Base-by-base conservation (phyloP, 1,139 yeast genomes). In the Insectozyma bohioensis region DNA sequence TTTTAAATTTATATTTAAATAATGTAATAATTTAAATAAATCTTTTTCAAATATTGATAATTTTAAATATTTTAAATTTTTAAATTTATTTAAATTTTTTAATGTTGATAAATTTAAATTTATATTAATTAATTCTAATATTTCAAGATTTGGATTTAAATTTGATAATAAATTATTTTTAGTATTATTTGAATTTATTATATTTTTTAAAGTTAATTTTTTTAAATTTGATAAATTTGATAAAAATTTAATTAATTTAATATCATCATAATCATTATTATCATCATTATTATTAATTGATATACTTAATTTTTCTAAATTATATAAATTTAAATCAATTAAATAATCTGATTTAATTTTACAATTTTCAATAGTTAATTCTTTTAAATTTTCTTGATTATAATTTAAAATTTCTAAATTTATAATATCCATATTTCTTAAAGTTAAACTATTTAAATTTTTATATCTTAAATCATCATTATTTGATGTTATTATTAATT, bases 41-140 rank as follows among this genome's bases (percentile, higher is more conserved):
- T 36, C 44, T 23, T 35, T 37, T 27, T 40, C 40, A 1, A 34
- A 24, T 12, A 37, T 19, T 13, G 44, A 35, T 9, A 43, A 11
- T 12, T 37, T 28, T n/a, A 49, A 36, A 34, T 37, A 41, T n/a
- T 37, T 29, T 19, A 48, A 39, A 12, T 42, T 26, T 17, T 35
- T 20, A 26, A 42, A 42, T 7, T 28, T n/a, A 6, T 19, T 19
- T 12, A 40, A 25, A 3, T 24, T 17, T 23, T 35, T 35, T n/a
- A 35, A 26, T 15, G 17, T 2, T 4, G 20, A 4, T 4, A 28
- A 11, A 13, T 20, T 14, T 3, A 28, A 7, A n/a, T n/a, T n/a
- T n/a, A n/a, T n/a, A n/a, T n/a, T n/a, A n/a, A n/a, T n/a, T n/a
- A n/a, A n/a, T n/a, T n/a, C n/a, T n/a, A n/a, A n/a, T n/a, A n/a